These are phyloP conservation scores for Gnetum montanum DNA, from an alignment of 75 land plant species.

Conservation along the genomic window DNA sequence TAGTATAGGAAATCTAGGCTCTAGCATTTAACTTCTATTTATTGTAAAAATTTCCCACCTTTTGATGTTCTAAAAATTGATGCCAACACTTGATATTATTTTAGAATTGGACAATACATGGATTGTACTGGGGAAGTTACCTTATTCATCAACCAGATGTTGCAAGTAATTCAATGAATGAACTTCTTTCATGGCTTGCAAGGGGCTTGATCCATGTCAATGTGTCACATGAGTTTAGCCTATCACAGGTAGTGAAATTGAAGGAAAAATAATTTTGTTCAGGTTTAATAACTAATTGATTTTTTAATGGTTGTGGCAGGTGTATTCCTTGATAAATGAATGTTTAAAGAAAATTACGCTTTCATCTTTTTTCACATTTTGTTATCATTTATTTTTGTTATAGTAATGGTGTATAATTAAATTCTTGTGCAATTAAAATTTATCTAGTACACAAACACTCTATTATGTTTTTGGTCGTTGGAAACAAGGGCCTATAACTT, in stretches of 20 bases:
- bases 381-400: too few species aligned
- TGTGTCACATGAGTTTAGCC: slow-evolving; percentile 59
- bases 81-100: slow-evolving; percentile 3
- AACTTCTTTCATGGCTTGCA: slow-evolving; percentile 64
- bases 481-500: too few species aligned
- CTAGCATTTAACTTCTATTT: too few species aligned
- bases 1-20: too few species aligned
- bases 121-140: slow-evolving; percentile 95
- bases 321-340: too few species aligned
- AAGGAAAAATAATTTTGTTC: not conserved
- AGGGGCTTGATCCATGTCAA: slow-evolving; percentile 58
- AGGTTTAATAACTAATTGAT: not conserved
- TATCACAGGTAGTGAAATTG: slow-evolving; percentile 53
- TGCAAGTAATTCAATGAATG: slow-evolving; percentile 50
- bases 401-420: too few species aligned
- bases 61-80: too few species aligned
- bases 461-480: not conserved
- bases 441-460: too few species aligned
- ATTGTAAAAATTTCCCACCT: too few species aligned
- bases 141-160: slow-evolving; percentile 46
- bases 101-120: slow-evolving; percentile 95
- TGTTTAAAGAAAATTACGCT: too few species aligned
- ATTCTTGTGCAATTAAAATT: too few species aligned
- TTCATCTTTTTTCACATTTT: too few species aligned
- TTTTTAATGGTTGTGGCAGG: not conserved